Conservation (phyloP, 2,329 filamentous ascomycete genomes). For the Penicillium palitans region DNA sequence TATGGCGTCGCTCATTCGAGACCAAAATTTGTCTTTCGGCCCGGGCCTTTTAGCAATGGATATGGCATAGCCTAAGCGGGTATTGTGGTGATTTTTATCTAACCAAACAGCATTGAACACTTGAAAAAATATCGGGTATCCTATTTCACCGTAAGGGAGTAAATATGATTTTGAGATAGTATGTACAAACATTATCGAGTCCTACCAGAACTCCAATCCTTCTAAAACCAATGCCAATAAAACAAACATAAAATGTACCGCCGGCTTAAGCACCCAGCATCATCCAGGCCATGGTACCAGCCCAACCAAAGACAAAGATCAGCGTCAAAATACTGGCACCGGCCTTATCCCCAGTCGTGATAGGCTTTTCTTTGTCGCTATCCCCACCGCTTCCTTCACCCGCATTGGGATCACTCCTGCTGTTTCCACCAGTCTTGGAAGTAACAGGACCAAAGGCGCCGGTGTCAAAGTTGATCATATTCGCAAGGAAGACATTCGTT, state of each 20-base stretch:
- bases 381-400: slow-evolving; percentile 21
- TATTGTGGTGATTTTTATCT: no score
- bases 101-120: no score
- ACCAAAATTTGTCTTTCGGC: no score
- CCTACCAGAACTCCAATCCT: slow-evolving; percentile 2
- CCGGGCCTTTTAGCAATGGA: no score
- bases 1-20: no score
- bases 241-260: background rate
- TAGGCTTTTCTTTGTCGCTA: slow-evolving; percentile 10
- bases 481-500: slow-evolving; percentile 63
- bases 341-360: slow-evolving; percentile 38
- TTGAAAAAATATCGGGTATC: background rate
- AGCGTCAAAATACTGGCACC: slow-evolving; percentile 44
- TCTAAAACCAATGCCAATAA: background rate
- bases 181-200: background rate
- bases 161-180: background rate
- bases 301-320: slow-evolving; percentile 30
- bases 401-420: slow-evolving; percentile 40
- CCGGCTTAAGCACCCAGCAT: slow-evolving; percentile 26
- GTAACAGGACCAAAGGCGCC: slow-evolving; percentile 48
- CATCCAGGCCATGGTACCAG: slow-evolving; percentile 35
- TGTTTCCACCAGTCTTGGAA: slow-evolving; percentile 57
- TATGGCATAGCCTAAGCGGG: no score
- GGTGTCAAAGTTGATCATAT: slow-evolving; percentile 52
- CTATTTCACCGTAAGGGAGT: background rate